These are phyloP conservation scores for Petunia hybrid DNA, from an alignment of 305 asterid genomes.

Conservation along the genomic window DNA sequence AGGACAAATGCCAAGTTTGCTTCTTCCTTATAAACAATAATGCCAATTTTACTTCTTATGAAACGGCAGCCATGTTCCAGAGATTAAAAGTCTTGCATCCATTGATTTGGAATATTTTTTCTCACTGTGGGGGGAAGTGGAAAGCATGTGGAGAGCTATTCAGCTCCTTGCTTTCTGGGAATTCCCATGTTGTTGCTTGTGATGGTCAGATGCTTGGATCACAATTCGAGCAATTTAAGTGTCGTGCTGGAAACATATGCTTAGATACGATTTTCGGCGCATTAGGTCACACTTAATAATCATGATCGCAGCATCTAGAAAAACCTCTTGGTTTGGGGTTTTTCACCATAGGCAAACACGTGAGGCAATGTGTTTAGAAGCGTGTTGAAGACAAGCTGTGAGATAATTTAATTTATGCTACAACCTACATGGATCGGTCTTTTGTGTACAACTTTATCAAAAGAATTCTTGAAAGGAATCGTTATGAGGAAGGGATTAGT, in stretches of 20 bases:
- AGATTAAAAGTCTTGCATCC: constrained; percentile 68
- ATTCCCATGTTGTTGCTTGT: constrained; percentile 74
- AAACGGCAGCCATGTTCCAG: constrained; percentile 74
- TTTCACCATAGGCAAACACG: too few species aligned
- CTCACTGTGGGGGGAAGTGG: constrained; percentile 79
- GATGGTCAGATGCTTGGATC: constrained; percentile 88
- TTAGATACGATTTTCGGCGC: constrained; percentile 58
- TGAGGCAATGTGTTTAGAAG: too few species aligned
- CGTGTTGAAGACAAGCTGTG: too few species aligned
- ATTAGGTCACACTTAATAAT: constrained; percentile 11
- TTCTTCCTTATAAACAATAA: too few species aligned
- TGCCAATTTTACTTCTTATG: constrained; percentile 53
- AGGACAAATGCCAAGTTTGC: constrained; percentile 72
- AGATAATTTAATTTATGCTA: too few species aligned
- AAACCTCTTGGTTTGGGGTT: background rate
- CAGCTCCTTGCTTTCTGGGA: constrained; percentile 25
- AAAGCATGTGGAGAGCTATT: constrained; percentile 90
- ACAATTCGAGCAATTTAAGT: constrained; percentile 82
- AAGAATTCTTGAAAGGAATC: too few species aligned
- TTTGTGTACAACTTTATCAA: too few species aligned
- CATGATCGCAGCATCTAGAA: constrained; percentile 43
- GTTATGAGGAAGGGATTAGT: too few species aligned
- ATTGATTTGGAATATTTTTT: constrained; percentile 73
- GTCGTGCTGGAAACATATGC: constrained; percentile 80
- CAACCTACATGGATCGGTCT: too few species aligned